Percentiles rank a stretch among this genome's conserved stretches.
Conservation (phyloP, 768 basidiomycete genomes). For the Lactarius trivialis region DNA sequence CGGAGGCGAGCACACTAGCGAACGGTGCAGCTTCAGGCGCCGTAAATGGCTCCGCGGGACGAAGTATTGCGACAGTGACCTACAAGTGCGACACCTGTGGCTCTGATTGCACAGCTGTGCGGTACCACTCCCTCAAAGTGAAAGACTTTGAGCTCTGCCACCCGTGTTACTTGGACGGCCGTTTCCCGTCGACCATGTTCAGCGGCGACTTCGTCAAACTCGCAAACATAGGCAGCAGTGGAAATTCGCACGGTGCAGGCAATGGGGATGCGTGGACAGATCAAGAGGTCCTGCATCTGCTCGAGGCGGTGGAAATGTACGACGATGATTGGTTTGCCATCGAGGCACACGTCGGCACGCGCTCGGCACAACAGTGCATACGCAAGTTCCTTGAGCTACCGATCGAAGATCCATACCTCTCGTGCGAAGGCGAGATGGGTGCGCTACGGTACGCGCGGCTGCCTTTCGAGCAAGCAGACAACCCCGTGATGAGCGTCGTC, state of each 20-base stretch:
- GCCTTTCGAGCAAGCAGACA: constrained; percentile 92
- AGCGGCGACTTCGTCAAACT: constrained; percentile 95
- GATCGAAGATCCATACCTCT: constrained; percentile 91
- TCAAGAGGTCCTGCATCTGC: constrained; percentile 77
- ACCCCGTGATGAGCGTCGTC: constrained; percentile 98
- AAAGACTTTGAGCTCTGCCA: constrained; percentile 88
- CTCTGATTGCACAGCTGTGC: constrained; percentile 79
- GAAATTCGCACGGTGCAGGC: constrained; percentile 33
- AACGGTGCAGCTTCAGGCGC: constrained; percentile 44
- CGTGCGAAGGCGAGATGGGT: constrained; percentile 69
- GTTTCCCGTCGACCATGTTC: constrained; percentile 95
- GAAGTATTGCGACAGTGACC: constrained; percentile 36
- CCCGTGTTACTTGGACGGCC: constrained; percentile 91
- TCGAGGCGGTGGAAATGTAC: constrained; percentile 98
- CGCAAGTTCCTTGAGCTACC: constrained; percentile 92
- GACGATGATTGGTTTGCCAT: constrained; percentile 95
- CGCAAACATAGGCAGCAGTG: constrained; percentile 34
- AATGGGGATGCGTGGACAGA: constrained; percentile 73
- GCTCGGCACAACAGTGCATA: constrained; percentile 91
- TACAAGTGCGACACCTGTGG: constrained; percentile 93
- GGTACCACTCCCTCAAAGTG: constrained; percentile 91
- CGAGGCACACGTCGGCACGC: constrained; percentile 87
- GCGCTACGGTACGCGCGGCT: constrained; percentile 68
- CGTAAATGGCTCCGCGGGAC: constrained; percentile 35
- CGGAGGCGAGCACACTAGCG: constrained; percentile 62